These are phyloP conservation scores for Aureobasidium uvarum DNA, from an alignment of 2,329 filamentous ascomycete genomes.

Conservation along the genomic window DNA sequence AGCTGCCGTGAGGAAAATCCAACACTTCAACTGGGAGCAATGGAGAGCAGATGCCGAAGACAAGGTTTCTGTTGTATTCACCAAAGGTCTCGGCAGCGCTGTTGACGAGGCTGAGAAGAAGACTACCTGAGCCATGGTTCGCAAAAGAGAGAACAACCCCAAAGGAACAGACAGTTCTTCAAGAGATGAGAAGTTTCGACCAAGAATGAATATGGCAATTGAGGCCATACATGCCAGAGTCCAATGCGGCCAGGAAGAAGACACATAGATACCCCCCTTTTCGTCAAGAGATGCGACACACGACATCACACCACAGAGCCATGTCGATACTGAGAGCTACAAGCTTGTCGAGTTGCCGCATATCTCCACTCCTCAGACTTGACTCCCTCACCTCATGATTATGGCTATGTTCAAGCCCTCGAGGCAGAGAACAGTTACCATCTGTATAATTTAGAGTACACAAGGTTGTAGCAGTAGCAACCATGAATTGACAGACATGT, in stretches of 20 bases:
- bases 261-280: slow-evolving; percentile 12
- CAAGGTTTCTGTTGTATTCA: slow-evolving; percentile 31
- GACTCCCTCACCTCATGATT: no score
- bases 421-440: neutral
- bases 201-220: neutral
- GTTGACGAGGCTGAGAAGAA: slow-evolving; percentile 13
- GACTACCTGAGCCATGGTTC: neutral
- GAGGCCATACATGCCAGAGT: neutral
- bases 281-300: slow-evolving; percentile 5
- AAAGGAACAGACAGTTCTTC: neutral
- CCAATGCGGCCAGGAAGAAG: neutral
- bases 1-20: slow-evolving; percentile 43
- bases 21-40: slow-evolving; percentile 48
- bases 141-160: neutral
- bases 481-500: neutral
- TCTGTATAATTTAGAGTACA: no score
- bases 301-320: neutral
- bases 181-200: neutral
- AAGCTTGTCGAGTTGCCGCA: no score
- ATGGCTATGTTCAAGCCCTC: neutral
- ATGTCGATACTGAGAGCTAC: neutral
- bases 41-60: slow-evolving; percentile 45
- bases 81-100: neutral
- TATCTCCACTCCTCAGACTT: no score
- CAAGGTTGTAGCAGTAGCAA: neutral